A percentile compares a stretch with the other conserved stretches of the same genome.
Evolutionary conservation across 164 flowering plant species (phyloP).

Genomic region (Stephania japonica): DNA sequence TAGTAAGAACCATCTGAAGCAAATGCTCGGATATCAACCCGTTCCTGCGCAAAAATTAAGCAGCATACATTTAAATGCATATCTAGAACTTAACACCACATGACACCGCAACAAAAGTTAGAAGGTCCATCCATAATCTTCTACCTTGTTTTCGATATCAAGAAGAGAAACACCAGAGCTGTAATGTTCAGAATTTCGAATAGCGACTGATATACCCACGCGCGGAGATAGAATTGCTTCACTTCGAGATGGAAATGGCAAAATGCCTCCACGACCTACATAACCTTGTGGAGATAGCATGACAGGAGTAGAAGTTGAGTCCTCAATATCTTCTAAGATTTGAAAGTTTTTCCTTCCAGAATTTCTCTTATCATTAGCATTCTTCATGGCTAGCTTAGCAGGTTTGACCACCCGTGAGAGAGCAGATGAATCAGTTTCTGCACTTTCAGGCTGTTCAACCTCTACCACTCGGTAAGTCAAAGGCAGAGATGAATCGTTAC

Average conservation of each 20-base stretch:
- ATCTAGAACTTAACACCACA: neutral
- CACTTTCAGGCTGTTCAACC: conserved; percentile 62
- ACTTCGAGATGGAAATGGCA: conserved; percentile 58
- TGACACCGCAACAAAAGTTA: neutral
- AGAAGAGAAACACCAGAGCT: conserved; percentile 88
- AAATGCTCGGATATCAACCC: conserved; percentile 78
- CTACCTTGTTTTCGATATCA: conserved; percentile 95
- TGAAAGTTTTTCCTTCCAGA: conserved; percentile 56
- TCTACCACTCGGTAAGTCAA: conserved; percentile 77
- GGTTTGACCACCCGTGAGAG: conserved; percentile 61
- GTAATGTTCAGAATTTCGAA: conserved; percentile 55
- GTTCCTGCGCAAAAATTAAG: conserved; percentile 42
- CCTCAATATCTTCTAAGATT: conserved; percentile 80
- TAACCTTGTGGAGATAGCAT: conserved; percentile 96
- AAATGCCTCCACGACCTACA: conserved; percentile 51
- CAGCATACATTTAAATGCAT: neutral
- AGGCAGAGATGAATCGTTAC: conserved; percentile 61
- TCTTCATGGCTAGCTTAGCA: conserved; percentile 43
- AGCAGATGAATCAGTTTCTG: conserved; percentile 40
- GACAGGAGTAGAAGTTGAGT: conserved; percentile 55
- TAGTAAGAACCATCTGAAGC: conserved; percentile 76
- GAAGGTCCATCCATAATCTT: neutral
- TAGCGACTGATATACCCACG: conserved; percentile 80
- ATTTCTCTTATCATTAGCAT: conserved; percentile 34
- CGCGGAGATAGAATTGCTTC: conserved; percentile 66